Conservation (phyloP, 2,329 filamentous ascomycete genomes). For the Penicillium sp. region DNA sequence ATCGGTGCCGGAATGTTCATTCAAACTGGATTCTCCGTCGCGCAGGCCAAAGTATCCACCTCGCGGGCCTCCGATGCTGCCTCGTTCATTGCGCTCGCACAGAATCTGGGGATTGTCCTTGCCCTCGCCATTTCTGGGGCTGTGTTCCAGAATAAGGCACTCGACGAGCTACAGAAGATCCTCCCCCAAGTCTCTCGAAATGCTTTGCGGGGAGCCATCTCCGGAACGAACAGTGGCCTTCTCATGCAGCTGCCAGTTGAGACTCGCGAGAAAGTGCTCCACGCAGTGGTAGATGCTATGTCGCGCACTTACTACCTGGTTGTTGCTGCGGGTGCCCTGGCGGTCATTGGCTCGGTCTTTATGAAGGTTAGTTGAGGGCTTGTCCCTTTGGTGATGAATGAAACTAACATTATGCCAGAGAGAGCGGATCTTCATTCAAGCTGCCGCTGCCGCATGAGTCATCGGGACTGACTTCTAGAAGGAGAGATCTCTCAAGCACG, state of each 20-base stretch:
- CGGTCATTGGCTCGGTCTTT: slow-evolving; percentile 13
- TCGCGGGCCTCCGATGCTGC: slow-evolving; percentile 10
- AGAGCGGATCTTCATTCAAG: slow-evolving; percentile 15
- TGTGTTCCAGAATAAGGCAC: slow-evolving; percentile 17
- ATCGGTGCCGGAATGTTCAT: slow-evolving; percentile 19
- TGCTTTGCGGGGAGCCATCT: slow-evolving; percentile 9
- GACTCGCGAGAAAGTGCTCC: slow-evolving; percentile 7
- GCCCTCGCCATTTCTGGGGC: slow-evolving; percentile 18
- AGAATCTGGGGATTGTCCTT: slow-evolving; percentile 18
- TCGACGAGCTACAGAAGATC: slow-evolving; percentile 6
- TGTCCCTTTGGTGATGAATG: neutral
- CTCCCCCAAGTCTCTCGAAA: slow-evolving; percentile 6
- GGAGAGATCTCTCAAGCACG: no score
- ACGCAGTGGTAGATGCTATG: slow-evolving; percentile 18
- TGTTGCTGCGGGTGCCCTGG: slow-evolving; percentile 22
- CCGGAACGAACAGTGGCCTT: slow-evolving; percentile 6
- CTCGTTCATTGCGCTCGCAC: slow-evolving; percentile 19
- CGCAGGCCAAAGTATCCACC: slow-evolving; percentile 17
- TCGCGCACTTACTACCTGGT: slow-evolving; percentile 19
- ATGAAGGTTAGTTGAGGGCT: slow-evolving; percentile 14
- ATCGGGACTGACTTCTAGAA: no score
- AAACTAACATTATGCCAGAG: slow-evolving; percentile 5
- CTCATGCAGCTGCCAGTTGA: neutral
- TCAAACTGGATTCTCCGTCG: slow-evolving; percentile 19
- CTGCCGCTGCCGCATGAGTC: neutral